phyloP scores from a whole-genome alignment of 1,139 yeast species.

The Geotrichum carabidarum region DNA sequence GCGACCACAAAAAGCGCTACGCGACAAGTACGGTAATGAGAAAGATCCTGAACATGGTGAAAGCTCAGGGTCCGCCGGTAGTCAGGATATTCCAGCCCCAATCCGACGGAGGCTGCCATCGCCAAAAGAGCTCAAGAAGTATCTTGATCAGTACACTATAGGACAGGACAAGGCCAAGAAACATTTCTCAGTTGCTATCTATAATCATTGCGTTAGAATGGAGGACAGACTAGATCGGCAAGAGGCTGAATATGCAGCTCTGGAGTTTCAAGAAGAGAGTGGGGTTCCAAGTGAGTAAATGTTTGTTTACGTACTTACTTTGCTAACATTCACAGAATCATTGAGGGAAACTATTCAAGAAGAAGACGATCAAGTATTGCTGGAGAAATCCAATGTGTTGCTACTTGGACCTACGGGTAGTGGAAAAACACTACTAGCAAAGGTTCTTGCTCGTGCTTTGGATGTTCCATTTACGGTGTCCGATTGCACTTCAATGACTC shows the following conservation, averaged over 20 bases:
- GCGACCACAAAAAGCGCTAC: not conserved
- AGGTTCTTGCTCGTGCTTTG: conserved; percentile 46
- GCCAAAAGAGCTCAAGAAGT: conserved; percentile 43
- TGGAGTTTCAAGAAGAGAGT: conserved; percentile 3
- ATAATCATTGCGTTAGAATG: conserved; percentile 47
- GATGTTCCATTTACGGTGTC: conserved; percentile 52
- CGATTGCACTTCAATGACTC: conserved; percentile 54
- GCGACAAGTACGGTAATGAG: not conserved
- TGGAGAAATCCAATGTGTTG: conserved; percentile 49
- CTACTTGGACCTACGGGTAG: conserved; percentile 55
- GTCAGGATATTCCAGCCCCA: no score
- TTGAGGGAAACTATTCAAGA: not conserved
- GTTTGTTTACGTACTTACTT: not conserved
- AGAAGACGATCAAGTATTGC: conserved; percentile 35
- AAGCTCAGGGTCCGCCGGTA: not conserved
- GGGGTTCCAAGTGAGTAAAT: not conserved
- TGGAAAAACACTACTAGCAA: conserved; percentile 51
- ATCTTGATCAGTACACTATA: conserved; percentile 46
- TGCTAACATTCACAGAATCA: conserved; percentile 4
- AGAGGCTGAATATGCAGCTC: conserved; percentile 20
- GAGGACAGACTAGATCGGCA: conserved; percentile 11
- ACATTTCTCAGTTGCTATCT: conserved; percentile 53
- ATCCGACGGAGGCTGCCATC: conserved; percentile 36
- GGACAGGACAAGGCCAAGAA: conserved; percentile 52
- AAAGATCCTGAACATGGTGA: not conserved